Conservation (phyloP, 2,329 filamentous ascomycete genomes). For the Hansfordia pulvinata region DNA sequence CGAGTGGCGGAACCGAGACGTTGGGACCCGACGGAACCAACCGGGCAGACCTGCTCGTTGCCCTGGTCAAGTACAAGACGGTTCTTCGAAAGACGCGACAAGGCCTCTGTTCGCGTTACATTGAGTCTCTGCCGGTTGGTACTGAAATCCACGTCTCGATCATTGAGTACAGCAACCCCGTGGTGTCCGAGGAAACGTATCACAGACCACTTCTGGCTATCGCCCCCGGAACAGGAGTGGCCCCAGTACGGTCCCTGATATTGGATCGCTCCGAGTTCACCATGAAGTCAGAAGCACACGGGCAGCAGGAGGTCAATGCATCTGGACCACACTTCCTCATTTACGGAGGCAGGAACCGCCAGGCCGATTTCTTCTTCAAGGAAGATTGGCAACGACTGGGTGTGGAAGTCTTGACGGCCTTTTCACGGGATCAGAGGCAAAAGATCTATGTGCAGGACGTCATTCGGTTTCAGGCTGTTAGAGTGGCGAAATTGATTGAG, state of each 20-base stretch:
- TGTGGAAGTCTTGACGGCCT: conserved; percentile 47
- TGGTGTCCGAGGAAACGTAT: conserved; percentile 18
- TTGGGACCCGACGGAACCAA: conserved; percentile 16
- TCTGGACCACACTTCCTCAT: conserved; percentile 41
- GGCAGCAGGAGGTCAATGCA: conserved; percentile 7
- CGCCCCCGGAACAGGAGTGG: conserved; percentile 76
- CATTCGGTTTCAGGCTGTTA: conserved; percentile 26
- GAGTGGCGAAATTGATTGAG: conserved; percentile 22
- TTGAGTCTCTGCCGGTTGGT: conserved; percentile 47
- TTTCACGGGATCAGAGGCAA: conserved; percentile 51
- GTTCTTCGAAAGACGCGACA: conserved; percentile 72
- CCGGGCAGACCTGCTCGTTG: conserved; percentile 60
- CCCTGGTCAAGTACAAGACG: conserved; percentile 84
- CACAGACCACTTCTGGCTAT: conserved; percentile 56
- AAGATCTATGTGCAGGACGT: conserved; percentile 45
- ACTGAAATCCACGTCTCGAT: conserved; percentile 47
- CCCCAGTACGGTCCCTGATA: conserved; percentile 71
- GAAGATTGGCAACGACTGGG: conserved; percentile 53
- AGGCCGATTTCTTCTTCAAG: conserved; percentile 69
- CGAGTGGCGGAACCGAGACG: conserved; percentile 45
- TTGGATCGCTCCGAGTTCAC: too few species aligned
- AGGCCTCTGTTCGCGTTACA: conserved; percentile 82
- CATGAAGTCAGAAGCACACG: too few species aligned
- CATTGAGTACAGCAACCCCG: conserved; percentile 30
- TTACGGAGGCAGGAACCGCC: conserved; percentile 68